Evolutionary conservation across 2,329 filamentous ascomycete species (phyloP), one percentile per base, ranked within the genome.

Genomic region (Phyllosticta ampelicida): DNA sequence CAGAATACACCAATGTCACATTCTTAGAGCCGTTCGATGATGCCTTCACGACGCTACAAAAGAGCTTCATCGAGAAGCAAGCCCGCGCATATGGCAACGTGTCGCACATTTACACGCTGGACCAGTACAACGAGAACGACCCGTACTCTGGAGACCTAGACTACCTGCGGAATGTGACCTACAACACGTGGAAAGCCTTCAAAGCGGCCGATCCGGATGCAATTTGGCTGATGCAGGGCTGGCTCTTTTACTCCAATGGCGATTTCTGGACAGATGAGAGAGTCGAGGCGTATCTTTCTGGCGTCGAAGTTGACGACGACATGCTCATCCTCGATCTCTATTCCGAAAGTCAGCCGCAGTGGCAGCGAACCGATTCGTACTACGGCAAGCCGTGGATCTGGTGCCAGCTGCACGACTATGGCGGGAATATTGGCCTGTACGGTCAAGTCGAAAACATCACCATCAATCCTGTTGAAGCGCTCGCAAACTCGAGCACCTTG

Each of bases 301-400:
- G 77, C 1, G 74, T 80, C 1, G 64, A 71, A 61, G 57, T 62
- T 0, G 63, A 78, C 55, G 53, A 64, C 0, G 76, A 79, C 60
- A 78, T 80, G 76, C 60, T 81, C 30, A 71, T 80, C 19, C 68
- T 81, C 2, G 78, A 81, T 60, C 69, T 80, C 2, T 78, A 74
- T 61, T 77, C 77, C 0, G 78, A 81, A 60, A 72, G 71, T 6
- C 63, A 71, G 9, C 78, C 78, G 0, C 74, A 80, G 59, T 81
- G 79, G 78, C 74, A 75, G 61, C 69, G 75, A 9, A 79, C 77
- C 0, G 71, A 76, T 16, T 75, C 73, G 0, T 81, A 78, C 63
- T 76, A 73, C 60, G 77, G 78, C 18, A 79, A 79, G 62, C 74
- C 76, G 0, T 81, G 78, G 78, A 74, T 80, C 36, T 80, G 78